These are phyloP conservation scores for Umbelopsis vinacea DNA, from an alignment of 192 early-diverging fungal genomes.

Conservation along the genomic window DNA sequence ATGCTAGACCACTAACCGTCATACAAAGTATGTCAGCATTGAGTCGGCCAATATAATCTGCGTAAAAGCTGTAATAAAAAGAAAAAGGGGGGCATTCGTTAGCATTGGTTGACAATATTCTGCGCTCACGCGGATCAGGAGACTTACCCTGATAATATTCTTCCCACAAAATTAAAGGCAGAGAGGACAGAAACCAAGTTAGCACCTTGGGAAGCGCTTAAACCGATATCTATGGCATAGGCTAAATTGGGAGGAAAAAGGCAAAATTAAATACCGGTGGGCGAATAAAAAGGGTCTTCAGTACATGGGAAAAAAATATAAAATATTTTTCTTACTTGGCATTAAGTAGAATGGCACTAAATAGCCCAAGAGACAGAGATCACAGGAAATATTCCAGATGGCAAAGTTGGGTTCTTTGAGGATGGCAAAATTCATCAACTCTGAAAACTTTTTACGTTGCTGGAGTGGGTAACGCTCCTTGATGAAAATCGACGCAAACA, in stretches of 20 bases:
- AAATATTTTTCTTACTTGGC: constrained; percentile 27
- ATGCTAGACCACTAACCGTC: constrained; percentile 26
- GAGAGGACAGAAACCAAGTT: constrained; percentile 28
- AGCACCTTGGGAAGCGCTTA: constrained; percentile 20
- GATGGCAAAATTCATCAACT: constrained; percentile 29
- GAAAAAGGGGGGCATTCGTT: not conserved
- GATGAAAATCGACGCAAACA: constrained; percentile 27
- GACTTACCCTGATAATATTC: constrained; percentile 29
- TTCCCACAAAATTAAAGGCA: constrained; percentile 36
- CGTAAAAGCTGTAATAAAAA: not conserved
- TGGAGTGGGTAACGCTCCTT: constrained; percentile 25
- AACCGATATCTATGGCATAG: constrained; percentile 24
- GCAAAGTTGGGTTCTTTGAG: constrained; percentile 37
- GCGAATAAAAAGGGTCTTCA: not conserved
- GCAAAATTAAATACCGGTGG: not conserved
- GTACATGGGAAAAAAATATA: not conserved
- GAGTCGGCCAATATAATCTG: constrained; percentile 36
- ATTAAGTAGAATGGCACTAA: constrained; percentile 47
- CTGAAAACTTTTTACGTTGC: not conserved
- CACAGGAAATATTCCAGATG: constrained; percentile 29
- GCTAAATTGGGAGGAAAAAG: constrained; percentile 20
- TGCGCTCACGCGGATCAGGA: not conserved
- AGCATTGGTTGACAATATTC: not conserved
- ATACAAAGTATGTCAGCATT: constrained; percentile 32
- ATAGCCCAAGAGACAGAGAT: constrained; percentile 44